Evolutionary conservation across 116 monocot genomes (phyloP).

Genomic region (Cymodocea nodosa): DNA sequence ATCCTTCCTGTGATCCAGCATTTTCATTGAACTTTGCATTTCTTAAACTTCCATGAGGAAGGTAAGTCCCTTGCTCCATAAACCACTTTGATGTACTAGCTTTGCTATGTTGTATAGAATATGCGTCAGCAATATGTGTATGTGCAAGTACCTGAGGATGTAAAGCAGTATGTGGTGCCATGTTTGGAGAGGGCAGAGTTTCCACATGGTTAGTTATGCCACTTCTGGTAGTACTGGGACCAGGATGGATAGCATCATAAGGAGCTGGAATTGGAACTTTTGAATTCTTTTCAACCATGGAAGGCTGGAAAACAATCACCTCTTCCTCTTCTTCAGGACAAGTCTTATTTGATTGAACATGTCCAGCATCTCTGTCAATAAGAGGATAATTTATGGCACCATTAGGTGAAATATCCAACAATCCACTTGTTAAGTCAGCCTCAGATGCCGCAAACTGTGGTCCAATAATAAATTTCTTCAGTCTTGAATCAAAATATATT

Average conservation of each 20-base stretch:
- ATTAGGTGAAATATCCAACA: conserved; percentile 7
- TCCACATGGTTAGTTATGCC: conserved; percentile 11
- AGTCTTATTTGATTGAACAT: conserved; percentile 11
- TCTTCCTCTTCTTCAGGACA: conserved; percentile 53
- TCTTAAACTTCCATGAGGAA: conserved; percentile 24
- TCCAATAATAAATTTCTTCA: conserved; percentile 54
- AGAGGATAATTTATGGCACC: conserved; percentile 11
- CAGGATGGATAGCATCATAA: conserved; percentile 19
- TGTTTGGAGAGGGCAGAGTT: conserved; percentile 13
- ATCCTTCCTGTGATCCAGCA: conserved; percentile 19
- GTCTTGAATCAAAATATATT: conserved; percentile 54
- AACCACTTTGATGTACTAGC: conserved; percentile 38
- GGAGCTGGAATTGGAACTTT: conserved; percentile 6
- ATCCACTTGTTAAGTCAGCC: conserved; percentile 8
- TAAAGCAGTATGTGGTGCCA: conserved; percentile 12
- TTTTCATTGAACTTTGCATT: conserved; percentile 35
- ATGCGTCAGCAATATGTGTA: background rate
- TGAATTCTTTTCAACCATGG: conserved; percentile 19
- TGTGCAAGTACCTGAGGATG: conserved; percentile 1
- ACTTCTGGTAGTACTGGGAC: conserved; percentile 1
- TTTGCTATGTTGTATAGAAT: conserved; percentile 12
- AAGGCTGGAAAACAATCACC: conserved; percentile 91
- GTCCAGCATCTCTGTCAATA: conserved; percentile 8
- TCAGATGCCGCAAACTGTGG: conserved; percentile 22
- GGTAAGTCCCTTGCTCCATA: conserved; percentile 23